These are phyloP conservation scores for Pseudoturritis turrita DNA, from an alignment of 345 rosid genomes.

Conservation along the genomic window DNA sequence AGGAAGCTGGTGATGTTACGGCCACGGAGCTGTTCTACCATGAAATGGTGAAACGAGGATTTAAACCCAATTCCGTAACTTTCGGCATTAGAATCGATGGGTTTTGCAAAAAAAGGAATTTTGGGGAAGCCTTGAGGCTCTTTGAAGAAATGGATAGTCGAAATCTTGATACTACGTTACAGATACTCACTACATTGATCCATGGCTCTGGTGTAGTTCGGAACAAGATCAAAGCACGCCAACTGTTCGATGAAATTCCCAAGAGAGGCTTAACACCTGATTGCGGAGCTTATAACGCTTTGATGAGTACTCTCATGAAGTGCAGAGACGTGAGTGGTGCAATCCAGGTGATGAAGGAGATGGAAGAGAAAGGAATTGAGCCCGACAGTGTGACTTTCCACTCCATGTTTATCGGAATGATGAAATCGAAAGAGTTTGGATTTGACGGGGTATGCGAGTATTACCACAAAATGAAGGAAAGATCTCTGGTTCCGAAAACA, in stretches of 20 bases:
- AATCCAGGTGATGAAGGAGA: constrained; percentile 58
- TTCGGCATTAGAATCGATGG: constrained; percentile 71
- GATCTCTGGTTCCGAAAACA: constrained; percentile 57
- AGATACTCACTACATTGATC: constrained; percentile 75
- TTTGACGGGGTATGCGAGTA: constrained; percentile 47
- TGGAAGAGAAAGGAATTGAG: constrained; percentile 54
- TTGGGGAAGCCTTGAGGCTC: constrained; percentile 69
- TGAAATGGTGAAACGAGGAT: constrained; percentile 73
- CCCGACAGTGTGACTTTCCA: constrained; percentile 64
- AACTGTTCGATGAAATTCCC: constrained; percentile 61
- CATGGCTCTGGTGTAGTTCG: constrained; percentile 74
- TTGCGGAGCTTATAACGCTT: constrained; percentile 70
- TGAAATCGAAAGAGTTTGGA: constrained; percentile 49
- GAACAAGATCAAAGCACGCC: constrained; percentile 52
- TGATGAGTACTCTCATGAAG: constrained; percentile 52
- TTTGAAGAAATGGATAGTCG: constrained; percentile 65
- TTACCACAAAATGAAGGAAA: constrained; percentile 50
- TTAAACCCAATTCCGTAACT: constrained; percentile 49
- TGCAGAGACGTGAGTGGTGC: constrained; percentile 55
- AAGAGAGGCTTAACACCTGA: constrained; percentile 50
- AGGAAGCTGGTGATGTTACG: constrained; percentile 68
- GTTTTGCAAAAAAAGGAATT: constrained; percentile 70
- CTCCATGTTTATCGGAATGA: constrained; percentile 61
- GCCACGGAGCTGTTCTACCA: constrained; percentile 78
- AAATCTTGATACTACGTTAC: constrained; percentile 39